Conservation (phyloP, 2,329 filamentous ascomycete genomes). For the Botryosphaeria dothidea region DNA sequence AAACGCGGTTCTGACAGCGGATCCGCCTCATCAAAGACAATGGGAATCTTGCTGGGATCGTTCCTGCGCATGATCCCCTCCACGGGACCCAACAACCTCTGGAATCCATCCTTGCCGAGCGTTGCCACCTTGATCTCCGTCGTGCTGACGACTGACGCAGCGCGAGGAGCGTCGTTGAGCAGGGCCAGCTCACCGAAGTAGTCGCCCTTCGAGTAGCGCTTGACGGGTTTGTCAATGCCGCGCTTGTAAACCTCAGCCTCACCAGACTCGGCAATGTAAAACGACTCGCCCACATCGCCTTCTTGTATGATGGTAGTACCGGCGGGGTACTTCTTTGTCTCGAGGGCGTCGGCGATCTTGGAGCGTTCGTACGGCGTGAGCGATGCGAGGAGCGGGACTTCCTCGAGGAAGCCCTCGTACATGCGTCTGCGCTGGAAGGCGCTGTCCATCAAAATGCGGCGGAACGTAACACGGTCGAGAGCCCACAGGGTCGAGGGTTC, state of each 20-base stretch:
- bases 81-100: slow-evolving; percentile 86
- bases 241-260: slow-evolving; percentile 84
- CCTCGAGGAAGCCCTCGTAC: slow-evolving; percentile 95
- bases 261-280: slow-evolving; percentile 87
- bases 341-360: slow-evolving; percentile 95
- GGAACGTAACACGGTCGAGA: slow-evolving; percentile 92
- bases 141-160: slow-evolving; percentile 80
- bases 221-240: slow-evolving; percentile 69
- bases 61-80: slow-evolving; percentile 91
- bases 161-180: slow-evolving; percentile 89
- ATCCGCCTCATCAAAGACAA: slow-evolving; percentile 54
- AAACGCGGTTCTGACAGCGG: slow-evolving; percentile 47
- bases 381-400: slow-evolving; percentile 80
- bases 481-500: slow-evolving; percentile 88
- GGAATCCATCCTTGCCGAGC: slow-evolving; percentile 91
- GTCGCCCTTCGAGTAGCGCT: slow-evolving; percentile 84
- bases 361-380: slow-evolving; percentile 91
- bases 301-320: slow-evolving; percentile 86
- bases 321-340: slow-evolving; percentile 80
- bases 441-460: slow-evolving; percentile 96
- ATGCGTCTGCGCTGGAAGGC: slow-evolving; percentile 94
- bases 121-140: slow-evolving; percentile 92
- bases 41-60: slow-evolving; percentile 49
- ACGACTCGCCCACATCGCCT: slow-evolving; percentile 87
- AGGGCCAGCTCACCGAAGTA: slow-evolving; percentile 96